A percentile compares a stretch with the other conserved stretches of the same genome.
phyloP scores from a whole-genome alignment of 2,329 filamentous ascomycete genomes.

The Pseudocercospora vitis region DNA sequence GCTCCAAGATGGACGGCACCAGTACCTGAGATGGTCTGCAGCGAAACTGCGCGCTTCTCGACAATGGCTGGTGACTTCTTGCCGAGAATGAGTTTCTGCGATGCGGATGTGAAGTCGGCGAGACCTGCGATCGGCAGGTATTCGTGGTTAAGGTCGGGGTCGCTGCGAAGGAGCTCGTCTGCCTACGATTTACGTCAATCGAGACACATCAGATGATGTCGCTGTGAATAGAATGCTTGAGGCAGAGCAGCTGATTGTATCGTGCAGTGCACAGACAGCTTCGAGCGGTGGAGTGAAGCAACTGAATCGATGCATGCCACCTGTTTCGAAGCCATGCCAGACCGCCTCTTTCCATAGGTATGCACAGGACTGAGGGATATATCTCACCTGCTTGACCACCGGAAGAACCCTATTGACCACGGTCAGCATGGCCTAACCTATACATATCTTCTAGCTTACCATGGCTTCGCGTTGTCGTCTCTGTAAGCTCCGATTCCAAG shows the following conservation, averaged over 20 bases:
- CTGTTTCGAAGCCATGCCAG: not conserved
- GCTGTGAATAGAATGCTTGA: too few relatives aligned
- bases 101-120: conserved; percentile 79
- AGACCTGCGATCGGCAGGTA: conserved; percentile 96
- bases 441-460: too few relatives aligned
- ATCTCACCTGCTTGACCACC: conserved; percentile 63
- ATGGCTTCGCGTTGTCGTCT: conserved; percentile 93
- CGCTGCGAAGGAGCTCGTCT: conserved; percentile 81
- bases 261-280: too few relatives aligned
- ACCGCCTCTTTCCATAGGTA: too few relatives aligned
- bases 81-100: conserved; percentile 86
- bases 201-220: too few relatives aligned
- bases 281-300: too few relatives aligned
- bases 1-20: conserved; percentile 91
- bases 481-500: conserved; percentile 93
- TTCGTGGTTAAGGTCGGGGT: conserved; percentile 93
- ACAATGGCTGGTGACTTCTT: conserved; percentile 74
- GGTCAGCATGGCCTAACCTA: too few relatives aligned
- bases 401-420: conserved; percentile 66
- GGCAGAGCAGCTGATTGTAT: too few relatives aligned
- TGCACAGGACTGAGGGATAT: too few relatives aligned
- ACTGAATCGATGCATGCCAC: not conserved
- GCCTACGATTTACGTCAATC: conserved; percentile 58
- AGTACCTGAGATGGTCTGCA: conserved; percentile 97
- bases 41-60: conserved; percentile 76